Evolutionary conservation across 116 monocot species (phyloP), one percentile per base, ranked within the genome.

Genomic region (Zostera marina): DNA sequence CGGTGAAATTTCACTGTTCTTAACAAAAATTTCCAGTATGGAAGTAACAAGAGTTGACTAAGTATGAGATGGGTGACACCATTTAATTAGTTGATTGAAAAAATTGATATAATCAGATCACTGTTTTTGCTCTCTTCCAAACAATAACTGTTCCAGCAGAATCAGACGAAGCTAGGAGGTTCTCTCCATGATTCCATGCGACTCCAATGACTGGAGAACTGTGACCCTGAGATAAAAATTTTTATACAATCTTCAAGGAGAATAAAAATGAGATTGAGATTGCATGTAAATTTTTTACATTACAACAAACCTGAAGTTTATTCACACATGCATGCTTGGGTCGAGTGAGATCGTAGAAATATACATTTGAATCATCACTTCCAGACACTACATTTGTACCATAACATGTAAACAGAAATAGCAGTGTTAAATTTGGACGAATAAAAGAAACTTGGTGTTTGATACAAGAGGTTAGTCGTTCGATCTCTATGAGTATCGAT

Each of bases 101-200:
- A 32, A 32, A 2, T 32, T 32, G 32, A 32, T 32, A 32, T 32
- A 32, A 32, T 32, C 32, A 32, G 5, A 32, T 32, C 32, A 42
- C 14, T 64, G 22, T 53, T 53, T 90, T 81, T 55, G 98, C 82
- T 64, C 98, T 75, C 66, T 90, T 98, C 98, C 98, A 98, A 5
- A 90, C 90, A 65, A 98, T 98, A 23, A 98, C 98, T 8, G 73
- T 86, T 46, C 98, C 98, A 62, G 76, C 80, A 20, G 75, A 78
- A 75, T 85, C 90, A 56, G 98, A 86, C 16, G 98, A 90, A 9
- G 98, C 98, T 72, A 98, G 51, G 39, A 90, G 70, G 52, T 85
- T 98, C 66, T 98, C 91, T 5, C 98, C 98, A 52, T 98, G 74
- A 72, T 90, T 98, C 98, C 98, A 98, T 42, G 98, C 86, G 59